phyloP scores from a whole-genome alignment of 2,329 filamentous ascomycete species.

The Ceratocystiopsis sp. region DNA sequence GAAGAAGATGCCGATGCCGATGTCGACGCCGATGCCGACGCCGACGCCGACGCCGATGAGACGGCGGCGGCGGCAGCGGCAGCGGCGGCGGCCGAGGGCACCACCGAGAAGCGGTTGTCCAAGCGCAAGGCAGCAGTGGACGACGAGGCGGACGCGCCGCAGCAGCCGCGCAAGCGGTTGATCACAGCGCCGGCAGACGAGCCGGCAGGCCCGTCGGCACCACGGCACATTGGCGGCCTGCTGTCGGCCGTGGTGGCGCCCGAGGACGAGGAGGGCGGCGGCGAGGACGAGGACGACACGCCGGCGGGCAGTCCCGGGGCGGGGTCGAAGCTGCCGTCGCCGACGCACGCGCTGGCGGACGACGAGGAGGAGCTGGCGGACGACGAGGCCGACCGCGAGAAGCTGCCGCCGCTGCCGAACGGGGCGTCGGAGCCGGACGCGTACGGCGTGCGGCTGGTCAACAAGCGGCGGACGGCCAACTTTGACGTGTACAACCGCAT shows the following conservation, averaged over 20 bases:
- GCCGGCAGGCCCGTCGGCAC: conserved; percentile 16
- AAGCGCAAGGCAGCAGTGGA: conserved; percentile 34
- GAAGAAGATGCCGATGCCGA: too few relatives aligned
- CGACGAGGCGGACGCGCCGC: conserved; percentile 30
- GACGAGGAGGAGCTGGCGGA: conserved; percentile 6
- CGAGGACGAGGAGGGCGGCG: conserved; percentile 7
- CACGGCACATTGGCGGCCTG: conserved; percentile 24
- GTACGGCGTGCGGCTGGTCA: conserved; percentile 31
- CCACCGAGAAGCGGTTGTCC: conserved; percentile 8
- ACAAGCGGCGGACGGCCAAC: conserved; percentile 20
- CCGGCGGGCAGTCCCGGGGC: conserved; percentile 1
- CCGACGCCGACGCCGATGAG: too few relatives aligned
- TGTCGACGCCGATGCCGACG: too few relatives aligned
- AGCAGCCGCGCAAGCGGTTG: conserved; percentile 30
- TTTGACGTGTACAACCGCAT: conserved; percentile 32
- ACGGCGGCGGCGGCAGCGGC: not conserved
- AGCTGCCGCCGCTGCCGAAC: conserved; percentile 17
- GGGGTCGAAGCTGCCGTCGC: conserved; percentile 4
- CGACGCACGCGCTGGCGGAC: conserved; percentile 2
- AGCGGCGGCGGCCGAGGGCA: not conserved
- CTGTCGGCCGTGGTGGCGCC: conserved; percentile 16
- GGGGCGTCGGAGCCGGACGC: conserved; percentile 31
- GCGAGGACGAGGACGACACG: conserved; percentile 4
- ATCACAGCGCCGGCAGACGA: conserved; percentile 11
- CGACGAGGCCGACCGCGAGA: conserved; percentile 11